phyloP scores from a whole-genome alignment of 139 green algal species.

The Pycnococcus provasolii region DNA sequence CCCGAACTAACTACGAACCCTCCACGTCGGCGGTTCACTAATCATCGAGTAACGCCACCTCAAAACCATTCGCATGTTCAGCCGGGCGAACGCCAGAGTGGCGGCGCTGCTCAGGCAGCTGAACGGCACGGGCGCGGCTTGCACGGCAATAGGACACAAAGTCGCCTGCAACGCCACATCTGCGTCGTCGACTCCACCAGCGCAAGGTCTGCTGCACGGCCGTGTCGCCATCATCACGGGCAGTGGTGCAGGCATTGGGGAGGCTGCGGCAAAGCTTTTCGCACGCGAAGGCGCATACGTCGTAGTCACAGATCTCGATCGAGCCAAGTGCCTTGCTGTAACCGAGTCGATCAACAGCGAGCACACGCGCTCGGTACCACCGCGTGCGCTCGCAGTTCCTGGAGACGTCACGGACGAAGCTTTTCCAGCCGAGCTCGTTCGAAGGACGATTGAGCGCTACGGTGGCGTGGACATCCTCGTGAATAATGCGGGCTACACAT shows the following conservation, averaged over 20 bases:
- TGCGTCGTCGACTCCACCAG: too few relatives aligned
- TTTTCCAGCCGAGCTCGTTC: conserved; percentile 40
- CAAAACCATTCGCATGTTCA: too few relatives aligned
- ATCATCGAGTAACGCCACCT: too few relatives aligned
- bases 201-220: not conserved
- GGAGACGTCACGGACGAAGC: conserved; percentile 59
- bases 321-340: conserved; percentile 3
- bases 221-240: conserved; percentile 69
- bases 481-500: conserved; percentile 72
- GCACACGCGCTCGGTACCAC: too few relatives aligned
- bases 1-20: too few relatives aligned
- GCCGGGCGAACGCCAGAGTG: too few relatives aligned
- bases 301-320: conserved; percentile 59
- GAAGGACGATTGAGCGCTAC: conserved; percentile 41
- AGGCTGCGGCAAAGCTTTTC: conserved; percentile 51
- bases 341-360: too few relatives aligned
- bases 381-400: conserved; percentile 22
- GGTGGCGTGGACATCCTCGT: conserved; percentile 51
- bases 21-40: too few relatives aligned
- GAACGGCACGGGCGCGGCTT: too few relatives aligned
- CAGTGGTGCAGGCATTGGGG: conserved; percentile 61
- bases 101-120: too few relatives aligned
- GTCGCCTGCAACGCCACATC: too few relatives aligned
- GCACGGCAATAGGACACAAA: too few relatives aligned
- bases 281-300: conserved; percentile 50